These are phyloP conservation scores for Solanum bulbocastanum DNA, from an alignment of 257 asterid species.

Conservation along the genomic window DNA sequence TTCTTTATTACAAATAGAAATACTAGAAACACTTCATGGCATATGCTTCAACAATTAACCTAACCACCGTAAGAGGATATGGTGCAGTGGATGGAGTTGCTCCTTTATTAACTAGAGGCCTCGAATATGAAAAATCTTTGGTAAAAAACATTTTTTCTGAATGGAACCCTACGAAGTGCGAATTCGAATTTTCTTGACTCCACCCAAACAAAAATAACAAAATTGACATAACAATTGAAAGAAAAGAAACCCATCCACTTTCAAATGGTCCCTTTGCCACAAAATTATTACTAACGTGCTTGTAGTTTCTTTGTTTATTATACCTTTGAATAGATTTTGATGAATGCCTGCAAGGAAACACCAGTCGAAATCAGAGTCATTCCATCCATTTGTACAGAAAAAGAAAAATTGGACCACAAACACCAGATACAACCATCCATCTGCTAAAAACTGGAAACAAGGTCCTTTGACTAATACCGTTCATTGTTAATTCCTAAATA, in stretches of 20 bases:
- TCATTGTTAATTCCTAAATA: background rate
- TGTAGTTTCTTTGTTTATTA: background rate
- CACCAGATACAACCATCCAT: background rate
- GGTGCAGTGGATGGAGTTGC: rapidly evolving
- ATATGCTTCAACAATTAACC: background rate
- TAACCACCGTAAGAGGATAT: background rate
- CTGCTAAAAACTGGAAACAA: background rate
- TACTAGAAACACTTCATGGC: background rate
- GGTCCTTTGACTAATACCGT: background rate
- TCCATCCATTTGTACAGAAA: background rate
- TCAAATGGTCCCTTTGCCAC: background rate
- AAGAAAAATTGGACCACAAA: background rate
- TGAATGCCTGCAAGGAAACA: background rate
- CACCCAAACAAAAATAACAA: background rate
- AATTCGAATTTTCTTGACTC: rapidly evolving
- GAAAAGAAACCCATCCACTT: background rate
- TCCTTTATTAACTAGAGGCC: too few relatives aligned
- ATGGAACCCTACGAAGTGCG: too few relatives aligned
- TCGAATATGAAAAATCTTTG: too few relatives aligned
- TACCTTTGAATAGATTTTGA: background rate
- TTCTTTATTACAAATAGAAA: background rate
- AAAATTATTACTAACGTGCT: background rate
- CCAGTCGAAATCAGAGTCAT: background rate
- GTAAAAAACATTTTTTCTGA: rapidly evolving
- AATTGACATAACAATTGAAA: background rate